These are phyloP conservation scores for Apiotrichum mycotoxinovorans DNA, from an alignment of 1,284 basidiomycete species.

Conservation along the genomic window DNA sequence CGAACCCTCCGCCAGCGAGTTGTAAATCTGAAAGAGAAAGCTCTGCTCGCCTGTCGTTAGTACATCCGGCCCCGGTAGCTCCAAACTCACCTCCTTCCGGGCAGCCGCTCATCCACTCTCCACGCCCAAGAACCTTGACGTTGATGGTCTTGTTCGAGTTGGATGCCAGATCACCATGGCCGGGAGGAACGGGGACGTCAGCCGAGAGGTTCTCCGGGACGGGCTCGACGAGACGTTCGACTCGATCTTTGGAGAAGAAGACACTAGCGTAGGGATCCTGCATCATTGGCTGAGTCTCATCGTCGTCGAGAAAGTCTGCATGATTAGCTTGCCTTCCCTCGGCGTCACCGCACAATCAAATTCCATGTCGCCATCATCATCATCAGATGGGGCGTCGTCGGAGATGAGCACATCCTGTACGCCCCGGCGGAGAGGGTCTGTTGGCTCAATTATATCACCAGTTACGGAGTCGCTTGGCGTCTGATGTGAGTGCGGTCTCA, in stretches of 20 bases:
- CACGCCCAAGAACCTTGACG: constrained; percentile 70
- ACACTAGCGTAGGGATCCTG: constrained; percentile 82
- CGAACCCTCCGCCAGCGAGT: constrained; percentile 61
- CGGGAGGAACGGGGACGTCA: constrained; percentile 2
- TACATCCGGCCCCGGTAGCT: not conserved
- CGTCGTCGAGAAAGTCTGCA: constrained; percentile 20
- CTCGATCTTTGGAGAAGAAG: constrained; percentile 85
- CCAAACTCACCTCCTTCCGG: constrained; percentile 62
- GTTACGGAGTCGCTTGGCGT: constrained; percentile 2
- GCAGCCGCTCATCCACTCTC: constrained; percentile 95
- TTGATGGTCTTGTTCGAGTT: constrained; percentile 39
- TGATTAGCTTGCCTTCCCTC: not conserved
- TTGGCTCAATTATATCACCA: not conserved
- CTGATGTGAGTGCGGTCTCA: not conserved
- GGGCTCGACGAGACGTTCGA: constrained; percentile 74
- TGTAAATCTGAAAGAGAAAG: constrained; percentile 78
- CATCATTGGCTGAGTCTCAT: constrained; percentile 37
- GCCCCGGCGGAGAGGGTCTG: not conserved
- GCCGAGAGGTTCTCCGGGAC: constrained; percentile 58
- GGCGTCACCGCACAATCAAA: constrained; percentile 19
- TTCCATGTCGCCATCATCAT: constrained; percentile 50
- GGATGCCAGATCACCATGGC: constrained; percentile 31
- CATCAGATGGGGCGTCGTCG: constrained; percentile 44
- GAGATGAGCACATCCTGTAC: constrained; percentile 1
- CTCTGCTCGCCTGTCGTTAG: constrained; percentile 65